Base-by-base conservation (phyloP, 1,284 basidiomycete genomes). In the Lentinus polychrous region DNA sequence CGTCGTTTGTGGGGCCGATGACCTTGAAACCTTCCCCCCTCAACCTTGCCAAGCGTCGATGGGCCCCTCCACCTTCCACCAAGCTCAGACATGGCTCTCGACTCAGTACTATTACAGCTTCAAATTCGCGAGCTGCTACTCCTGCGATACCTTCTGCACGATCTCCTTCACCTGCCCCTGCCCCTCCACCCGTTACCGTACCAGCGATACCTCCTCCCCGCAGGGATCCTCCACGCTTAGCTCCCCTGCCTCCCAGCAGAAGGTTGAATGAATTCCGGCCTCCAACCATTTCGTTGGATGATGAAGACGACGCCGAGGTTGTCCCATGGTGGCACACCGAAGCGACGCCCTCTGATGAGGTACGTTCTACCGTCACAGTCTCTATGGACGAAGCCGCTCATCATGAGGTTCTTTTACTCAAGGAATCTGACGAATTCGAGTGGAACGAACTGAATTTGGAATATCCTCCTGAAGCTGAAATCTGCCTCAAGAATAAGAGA, bases 21-120 rank as follows among this genome's bases (percentile, higher is more conserved):
- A 54, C 70, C 24, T 70, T 71, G 60, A 74, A 72, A 51, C 78
- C 78, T 18, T 73, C 73, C 38, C 76, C 78, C 12, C 67, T 73
- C 64, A 76, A 73, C 57, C 72, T 76, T 53, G 76, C 78, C 10
- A 70, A 67, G 50, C 72, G 74, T 46, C 71, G 76, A 38, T 79
- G 77, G 77, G 72, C 70, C 48, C 68, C 72, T 53, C 56, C 54
- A 8, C 17, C 17, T 4, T 15, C 27, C 10, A 5, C 34, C 6
- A 23, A 27, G 15, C 27, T 24, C 8, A 6, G n/a, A 24, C 35
- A 18, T 12, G 36, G 14, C 36, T 15, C n/a, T 37, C n/a, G 18
- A 6, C 23, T 20, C 11, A 31, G 24, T 8, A 31, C 42, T 27
- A 10, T 24, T 4, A 15, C 10, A 15, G 14, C 31, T 24, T 8